These are phyloP conservation scores for Pterocarpus santalinus DNA, from an alignment of 306 rosid genomes.

Conservation along the genomic window DNA sequence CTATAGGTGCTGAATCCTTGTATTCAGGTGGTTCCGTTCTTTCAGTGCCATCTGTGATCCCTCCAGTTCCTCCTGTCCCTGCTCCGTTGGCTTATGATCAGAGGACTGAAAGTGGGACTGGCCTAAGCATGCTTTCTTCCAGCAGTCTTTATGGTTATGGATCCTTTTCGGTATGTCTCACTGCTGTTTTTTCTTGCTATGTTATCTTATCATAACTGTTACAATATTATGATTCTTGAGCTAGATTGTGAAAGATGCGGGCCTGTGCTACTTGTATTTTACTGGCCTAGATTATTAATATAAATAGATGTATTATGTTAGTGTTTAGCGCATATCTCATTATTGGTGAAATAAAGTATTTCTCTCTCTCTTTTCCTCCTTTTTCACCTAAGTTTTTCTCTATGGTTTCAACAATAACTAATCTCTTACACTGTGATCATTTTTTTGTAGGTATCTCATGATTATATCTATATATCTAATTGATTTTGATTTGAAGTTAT, in stretches of 20 bases:
- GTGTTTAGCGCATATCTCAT: background rate
- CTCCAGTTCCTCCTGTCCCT: conserved; percentile 73
- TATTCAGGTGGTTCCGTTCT: conserved; percentile 70
- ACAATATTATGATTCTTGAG: background rate
- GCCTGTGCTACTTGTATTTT: background rate
- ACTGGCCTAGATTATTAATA: background rate
- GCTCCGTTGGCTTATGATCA: conserved; percentile 89
- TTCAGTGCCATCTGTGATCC: conserved; percentile 73
- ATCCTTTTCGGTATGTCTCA: conserved; percentile 76
- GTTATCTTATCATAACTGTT: conserved; percentile 8
- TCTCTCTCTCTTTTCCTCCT: background rate
- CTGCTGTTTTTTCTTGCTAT: conserved; percentile 11
- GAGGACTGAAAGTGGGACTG: conserved; percentile 82
- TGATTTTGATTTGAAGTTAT: background rate
- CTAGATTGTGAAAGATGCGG: conserved; percentile 4
- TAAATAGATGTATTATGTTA: background rate
- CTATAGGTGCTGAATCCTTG: conserved; percentile 66
- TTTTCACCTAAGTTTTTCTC: too few relatives aligned
- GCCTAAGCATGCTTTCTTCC: conserved; percentile 80
- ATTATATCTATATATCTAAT: too few relatives aligned
- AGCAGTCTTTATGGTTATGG: conserved; percentile 83
- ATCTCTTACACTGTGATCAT: too few relatives aligned
- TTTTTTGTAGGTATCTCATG: too few relatives aligned
- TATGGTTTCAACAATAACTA: too few relatives aligned
- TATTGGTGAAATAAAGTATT: background rate